Conservation (phyloP, 73 alveolate genomes). For the Paramecium pentaurelia region DNA sequence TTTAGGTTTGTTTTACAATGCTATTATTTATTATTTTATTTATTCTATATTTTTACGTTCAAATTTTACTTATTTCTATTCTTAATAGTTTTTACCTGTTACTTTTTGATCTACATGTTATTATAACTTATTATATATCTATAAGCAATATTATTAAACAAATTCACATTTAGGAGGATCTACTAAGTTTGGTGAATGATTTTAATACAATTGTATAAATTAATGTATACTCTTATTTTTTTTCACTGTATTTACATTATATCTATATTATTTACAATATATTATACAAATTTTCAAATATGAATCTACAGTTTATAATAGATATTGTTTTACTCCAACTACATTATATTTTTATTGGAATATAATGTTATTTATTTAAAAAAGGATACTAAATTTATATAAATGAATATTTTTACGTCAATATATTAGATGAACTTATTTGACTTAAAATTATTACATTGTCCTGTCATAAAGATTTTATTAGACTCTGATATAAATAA, state of each 20-base stretch:
- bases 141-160: background rate
- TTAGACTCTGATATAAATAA: background rate
- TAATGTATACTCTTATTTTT: background rate
- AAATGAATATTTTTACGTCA: background rate
- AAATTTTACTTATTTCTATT: background rate
- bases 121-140: background rate
- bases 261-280: background rate
- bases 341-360: background rate
- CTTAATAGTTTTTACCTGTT: background rate
- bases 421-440: background rate
- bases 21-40: background rate
- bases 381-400: background rate
- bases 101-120: background rate
- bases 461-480: background rate
- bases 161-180: background rate
- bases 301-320: background rate
- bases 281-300: background rate
- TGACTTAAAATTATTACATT: background rate
- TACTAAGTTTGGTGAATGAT: background rate
- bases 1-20: background rate
- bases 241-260: background rate
- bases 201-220: background rate
- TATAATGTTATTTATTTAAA: background rate
- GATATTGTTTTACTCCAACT: background rate
- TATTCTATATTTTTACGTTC: background rate